Conservation (phyloP, 1,284 basidiomycete species). For the Fomes fomentarius region DNA sequence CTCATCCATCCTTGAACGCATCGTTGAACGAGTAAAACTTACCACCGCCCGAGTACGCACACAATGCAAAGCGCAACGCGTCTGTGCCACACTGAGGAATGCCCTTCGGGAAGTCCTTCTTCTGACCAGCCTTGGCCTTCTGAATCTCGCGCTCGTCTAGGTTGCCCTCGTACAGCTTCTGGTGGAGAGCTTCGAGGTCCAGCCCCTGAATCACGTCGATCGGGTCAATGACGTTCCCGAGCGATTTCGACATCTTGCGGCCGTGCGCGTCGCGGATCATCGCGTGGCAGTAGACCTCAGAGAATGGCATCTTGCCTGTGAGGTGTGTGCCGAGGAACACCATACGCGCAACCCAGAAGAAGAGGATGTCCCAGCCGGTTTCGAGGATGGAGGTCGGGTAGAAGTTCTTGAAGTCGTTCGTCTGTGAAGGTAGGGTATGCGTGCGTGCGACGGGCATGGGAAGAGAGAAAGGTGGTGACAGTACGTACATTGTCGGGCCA, state of each 20-base stretch:
- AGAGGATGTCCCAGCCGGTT: conserved; percentile 99
- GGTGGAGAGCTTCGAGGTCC: conserved; percentile 82
- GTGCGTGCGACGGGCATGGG: not conserved
- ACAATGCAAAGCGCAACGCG: conserved; percentile 93
- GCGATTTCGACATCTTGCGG: conserved; percentile 98
- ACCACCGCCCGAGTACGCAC: conserved; percentile 93
- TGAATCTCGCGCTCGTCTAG: conserved; percentile 92
- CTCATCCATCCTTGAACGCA: too few species aligned
- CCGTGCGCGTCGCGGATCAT: conserved; percentile 99
- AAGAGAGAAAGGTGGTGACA: conserved; percentile 13
- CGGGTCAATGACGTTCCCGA: conserved; percentile 98
- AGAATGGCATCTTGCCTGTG: conserved; percentile 92
- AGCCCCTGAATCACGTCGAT: conserved; percentile 94
- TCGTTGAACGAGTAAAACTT: not conserved
- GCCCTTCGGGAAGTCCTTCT: conserved; percentile 99
- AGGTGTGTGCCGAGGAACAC: conserved; percentile 91
- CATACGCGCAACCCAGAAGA: conserved; percentile 99
- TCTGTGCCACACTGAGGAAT: conserved; percentile 99
- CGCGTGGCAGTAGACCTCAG: conserved; percentile 98
- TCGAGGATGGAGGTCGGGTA: conserved; percentile 93
- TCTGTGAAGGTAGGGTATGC: conserved; percentile 22
- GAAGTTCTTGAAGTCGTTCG: conserved; percentile 72
- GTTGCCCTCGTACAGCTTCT: conserved; percentile 90
- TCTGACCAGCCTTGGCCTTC: conserved; percentile 94
- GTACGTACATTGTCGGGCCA: conserved; percentile 89